Conservation (phyloP, 148 eudicot genomes). For the Chenopodium quinoa region DNA sequence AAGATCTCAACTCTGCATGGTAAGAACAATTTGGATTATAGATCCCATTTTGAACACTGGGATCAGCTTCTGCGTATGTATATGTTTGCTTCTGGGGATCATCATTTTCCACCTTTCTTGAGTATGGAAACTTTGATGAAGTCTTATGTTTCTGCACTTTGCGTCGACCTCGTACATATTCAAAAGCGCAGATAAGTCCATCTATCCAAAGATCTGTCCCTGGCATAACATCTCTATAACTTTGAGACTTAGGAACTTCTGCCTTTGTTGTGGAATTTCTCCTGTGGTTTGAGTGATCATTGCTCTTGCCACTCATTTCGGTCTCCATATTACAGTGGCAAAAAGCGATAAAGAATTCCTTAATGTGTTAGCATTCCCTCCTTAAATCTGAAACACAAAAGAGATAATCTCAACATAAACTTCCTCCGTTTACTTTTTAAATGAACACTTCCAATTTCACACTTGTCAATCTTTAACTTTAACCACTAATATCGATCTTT, state of each 20-base stretch:
- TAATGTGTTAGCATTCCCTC: background rate
- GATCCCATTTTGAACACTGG: slow-evolving; percentile 31
- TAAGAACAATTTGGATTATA: slow-evolving; percentile 33
- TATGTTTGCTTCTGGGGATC: slow-evolving; percentile 36
- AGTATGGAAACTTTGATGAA: slow-evolving; percentile 31
- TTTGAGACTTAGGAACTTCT: slow-evolving; percentile 39
- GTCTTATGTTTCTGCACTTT: slow-evolving; percentile 41
- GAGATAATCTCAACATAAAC: background rate
- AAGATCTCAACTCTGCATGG: slow-evolving; percentile 36
- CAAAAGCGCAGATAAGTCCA: slow-evolving; percentile 93
- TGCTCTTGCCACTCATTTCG: slow-evolving; percentile 35
- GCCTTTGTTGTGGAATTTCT: slow-evolving; percentile 33
- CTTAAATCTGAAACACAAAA: background rate
- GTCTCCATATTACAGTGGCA: slow-evolving; percentile 11
- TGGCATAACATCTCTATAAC: slow-evolving; percentile 45
- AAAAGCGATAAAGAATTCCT: background rate
- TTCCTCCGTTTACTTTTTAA: no score
- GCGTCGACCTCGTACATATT: slow-evolving; percentile 55
- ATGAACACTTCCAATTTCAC: no score
- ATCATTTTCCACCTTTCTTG: slow-evolving; percentile 32
- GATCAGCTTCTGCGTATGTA: slow-evolving; percentile 26
- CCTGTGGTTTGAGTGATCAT: slow-evolving; percentile 31
- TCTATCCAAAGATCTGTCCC: slow-evolving; percentile 77
- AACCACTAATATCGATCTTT: no score
- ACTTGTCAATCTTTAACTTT: no score